Conservation (phyloP, 2,329 filamentous ascomycete genomes). For the Elsinoe australis region DNA sequence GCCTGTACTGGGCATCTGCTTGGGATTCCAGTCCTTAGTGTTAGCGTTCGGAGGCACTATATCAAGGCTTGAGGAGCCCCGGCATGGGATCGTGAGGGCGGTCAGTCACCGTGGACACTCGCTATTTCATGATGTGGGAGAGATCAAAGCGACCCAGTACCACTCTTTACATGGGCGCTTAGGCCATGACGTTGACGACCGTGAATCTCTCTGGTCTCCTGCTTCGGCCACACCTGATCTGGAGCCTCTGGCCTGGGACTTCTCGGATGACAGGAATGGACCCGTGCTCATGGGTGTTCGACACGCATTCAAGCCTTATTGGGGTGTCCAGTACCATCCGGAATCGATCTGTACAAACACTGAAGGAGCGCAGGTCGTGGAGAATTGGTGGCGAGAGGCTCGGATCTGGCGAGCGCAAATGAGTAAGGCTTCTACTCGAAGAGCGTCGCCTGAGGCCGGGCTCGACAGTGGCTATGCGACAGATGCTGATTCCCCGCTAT, state of each 20-base stretch:
- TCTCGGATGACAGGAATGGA: conserved; percentile 41
- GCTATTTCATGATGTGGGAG: conserved; percentile 56
- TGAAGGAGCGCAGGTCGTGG: conserved; percentile 56
- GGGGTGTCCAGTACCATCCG: conserved; percentile 84
- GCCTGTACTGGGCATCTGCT: conserved; percentile 79
- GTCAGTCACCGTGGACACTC: conserved; percentile 55
- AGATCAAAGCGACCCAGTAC: conserved; percentile 67
- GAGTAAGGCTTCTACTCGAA: conserved; percentile 2
- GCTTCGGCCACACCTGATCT: conserved; percentile 32
- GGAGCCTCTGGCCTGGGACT: conserved; percentile 43
- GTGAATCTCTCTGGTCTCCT: conserved; percentile 37
- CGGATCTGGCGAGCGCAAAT: conserved; percentile 42
- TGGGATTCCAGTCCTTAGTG: conserved; percentile 80
- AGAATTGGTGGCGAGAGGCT: conserved; percentile 67
- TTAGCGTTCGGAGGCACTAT: conserved; percentile 60
- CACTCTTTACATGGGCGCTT: conserved; percentile 53
- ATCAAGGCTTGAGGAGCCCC: conserved; percentile 58
- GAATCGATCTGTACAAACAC: conserved; percentile 78
- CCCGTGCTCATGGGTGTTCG: conserved; percentile 69
- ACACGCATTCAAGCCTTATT: conserved; percentile 64
- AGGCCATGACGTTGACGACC: conserved; percentile 28
- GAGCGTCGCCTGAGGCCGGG: neutral
- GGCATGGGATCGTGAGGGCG: conserved; percentile 71
- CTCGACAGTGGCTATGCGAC: conserved; percentile 16
- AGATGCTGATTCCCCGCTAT: neutral